Percentiles rank a stretch among this genome's conserved stretches.
Conservation (phyloP, 768 basidiomycete species). For the Phanerochaete carnosa region DNA sequence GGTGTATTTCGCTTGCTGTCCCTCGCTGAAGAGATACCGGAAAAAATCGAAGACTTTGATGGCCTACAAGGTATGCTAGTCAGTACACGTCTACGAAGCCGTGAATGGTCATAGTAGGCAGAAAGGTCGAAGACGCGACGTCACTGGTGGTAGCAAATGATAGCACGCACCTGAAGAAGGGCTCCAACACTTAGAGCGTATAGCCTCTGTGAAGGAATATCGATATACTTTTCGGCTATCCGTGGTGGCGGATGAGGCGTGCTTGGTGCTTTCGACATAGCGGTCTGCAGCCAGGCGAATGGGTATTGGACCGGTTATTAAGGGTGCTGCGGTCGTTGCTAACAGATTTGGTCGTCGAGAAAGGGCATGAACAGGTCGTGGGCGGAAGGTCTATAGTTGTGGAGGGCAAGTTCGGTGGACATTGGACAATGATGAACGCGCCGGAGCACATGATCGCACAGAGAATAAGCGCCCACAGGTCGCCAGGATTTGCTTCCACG, state of each 20-base stretch:
- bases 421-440: slow-evolving; percentile 9
- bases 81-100: background rate
- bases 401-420: slow-evolving; percentile 1
- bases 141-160: background rate
- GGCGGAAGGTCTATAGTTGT: background rate
- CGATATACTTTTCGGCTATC: slow-evolving; percentile 71
- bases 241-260: slow-evolving; percentile 38
- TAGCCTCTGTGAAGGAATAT: slow-evolving; percentile 75
- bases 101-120: background rate
- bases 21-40: slow-evolving; percentile 45
- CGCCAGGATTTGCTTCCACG: background rate
- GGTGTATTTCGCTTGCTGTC: slow-evolving; percentile 40
- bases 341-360: background rate
- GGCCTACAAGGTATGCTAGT: slow-evolving; percentile 41
- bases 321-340: background rate
- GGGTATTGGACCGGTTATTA: background rate
- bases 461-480: background rate
- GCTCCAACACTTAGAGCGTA: slow-evolving; percentile 75
- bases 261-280: slow-evolving; percentile 19
- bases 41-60: slow-evolving; percentile 74
- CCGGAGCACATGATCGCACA: background rate
- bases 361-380: slow-evolving; percentile 3
- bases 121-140: background rate
- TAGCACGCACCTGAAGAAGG: slow-evolving; percentile 61
- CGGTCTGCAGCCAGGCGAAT: background rate